These are phyloP conservation scores for Crinitomyces ghanaensis DNA, from an alignment of 805 yeast genomes.

Conservation along the genomic window DNA sequence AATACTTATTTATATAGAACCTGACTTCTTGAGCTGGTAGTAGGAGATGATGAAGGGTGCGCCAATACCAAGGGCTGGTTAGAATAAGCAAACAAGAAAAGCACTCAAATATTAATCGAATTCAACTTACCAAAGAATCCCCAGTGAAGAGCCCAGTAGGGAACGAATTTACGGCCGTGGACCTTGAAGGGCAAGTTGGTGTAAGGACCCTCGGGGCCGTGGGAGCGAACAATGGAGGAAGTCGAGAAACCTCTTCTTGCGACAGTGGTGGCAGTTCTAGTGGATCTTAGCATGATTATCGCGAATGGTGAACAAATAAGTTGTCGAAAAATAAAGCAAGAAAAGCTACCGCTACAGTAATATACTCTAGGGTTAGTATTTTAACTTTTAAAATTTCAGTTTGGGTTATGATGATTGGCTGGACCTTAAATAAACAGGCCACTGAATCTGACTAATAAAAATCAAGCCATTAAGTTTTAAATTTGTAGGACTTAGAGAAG, in stretches of 20 bases:
- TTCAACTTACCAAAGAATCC: conserved; percentile 49
- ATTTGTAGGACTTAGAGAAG: conserved; percentile 1
- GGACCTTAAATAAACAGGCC: not conserved
- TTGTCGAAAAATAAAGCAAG: too few relatives aligned
- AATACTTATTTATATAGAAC: conserved; percentile 27
- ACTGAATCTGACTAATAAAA: not conserved
- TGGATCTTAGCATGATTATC: conserved; percentile 10
- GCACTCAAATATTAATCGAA: not conserved
- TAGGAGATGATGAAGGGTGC: conserved; percentile 69
- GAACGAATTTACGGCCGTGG: conserved; percentile 75
- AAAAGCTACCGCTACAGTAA: too few relatives aligned
- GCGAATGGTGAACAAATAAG: too few relatives aligned
- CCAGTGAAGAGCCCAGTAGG: conserved; percentile 74
- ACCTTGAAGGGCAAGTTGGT: conserved; percentile 90
- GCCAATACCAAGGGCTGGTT: conserved; percentile 43
- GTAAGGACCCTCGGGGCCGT: conserved; percentile 75
- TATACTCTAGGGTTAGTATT: too few relatives aligned
- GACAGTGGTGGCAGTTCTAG: conserved; percentile 13
- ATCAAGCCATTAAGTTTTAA: conserved; percentile 2
- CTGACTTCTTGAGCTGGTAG: conserved; percentile 84
- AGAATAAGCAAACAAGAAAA: conserved; percentile 20
- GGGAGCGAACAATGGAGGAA: conserved; percentile 30
- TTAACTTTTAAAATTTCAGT: too few relatives aligned
- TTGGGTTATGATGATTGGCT: too few relatives aligned
- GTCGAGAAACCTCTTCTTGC: conserved; percentile 24